phyloP scores from a whole-genome alignment of 805 yeast genomes.

The Maudiozyma bulderi region DNA sequence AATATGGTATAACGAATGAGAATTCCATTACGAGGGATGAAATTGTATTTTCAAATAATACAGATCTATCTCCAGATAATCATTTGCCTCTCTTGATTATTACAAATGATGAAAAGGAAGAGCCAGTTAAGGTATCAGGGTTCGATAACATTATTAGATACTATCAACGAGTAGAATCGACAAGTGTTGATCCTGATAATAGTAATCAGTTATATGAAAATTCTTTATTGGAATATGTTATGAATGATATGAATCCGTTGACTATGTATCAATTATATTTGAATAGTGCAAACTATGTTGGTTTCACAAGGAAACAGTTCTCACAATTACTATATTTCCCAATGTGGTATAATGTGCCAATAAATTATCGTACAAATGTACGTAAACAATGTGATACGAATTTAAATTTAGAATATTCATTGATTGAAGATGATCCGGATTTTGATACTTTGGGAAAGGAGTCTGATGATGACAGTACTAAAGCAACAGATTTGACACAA shows the following conservation, averaged over 20 bases:
- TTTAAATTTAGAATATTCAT: constrained; percentile 10
- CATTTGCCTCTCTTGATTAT: constrained; percentile 41
- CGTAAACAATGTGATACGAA: constrained; percentile 13
- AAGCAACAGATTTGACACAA: constrained; percentile 8
- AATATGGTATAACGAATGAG: constrained; percentile 3
- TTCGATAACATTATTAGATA: constrained; percentile 32
- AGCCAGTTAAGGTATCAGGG: constrained; percentile 30
- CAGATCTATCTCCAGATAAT: constrained; percentile 41
- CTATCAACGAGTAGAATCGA: constrained; percentile 9
- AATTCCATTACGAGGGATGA: constrained; percentile 8
- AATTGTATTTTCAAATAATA: constrained; percentile 49
- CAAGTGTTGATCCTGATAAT: constrained; percentile 1
- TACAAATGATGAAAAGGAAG: constrained; percentile 5
- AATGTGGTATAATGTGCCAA: constrained; percentile 62
- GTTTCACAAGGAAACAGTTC: constrained; percentile 48
- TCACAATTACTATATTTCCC: constrained; percentile 54
- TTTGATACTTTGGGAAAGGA: neutral
- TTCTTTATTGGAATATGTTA: constrained; percentile 36
- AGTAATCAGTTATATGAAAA: constrained; percentile 34
- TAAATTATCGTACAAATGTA: constrained; percentile 11
- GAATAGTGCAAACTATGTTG: constrained; percentile 49
- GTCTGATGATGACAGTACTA: too few species aligned
- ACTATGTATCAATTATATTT: constrained; percentile 50
- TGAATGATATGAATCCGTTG: constrained; percentile 35
- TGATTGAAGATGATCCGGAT: constrained; percentile 16